A percentile compares a stretch with the other conserved stretches of the same genome.
phyloP scores from a whole-genome alignment of 352 stramenopile species.

The Phytophthora brassicae region DNA sequence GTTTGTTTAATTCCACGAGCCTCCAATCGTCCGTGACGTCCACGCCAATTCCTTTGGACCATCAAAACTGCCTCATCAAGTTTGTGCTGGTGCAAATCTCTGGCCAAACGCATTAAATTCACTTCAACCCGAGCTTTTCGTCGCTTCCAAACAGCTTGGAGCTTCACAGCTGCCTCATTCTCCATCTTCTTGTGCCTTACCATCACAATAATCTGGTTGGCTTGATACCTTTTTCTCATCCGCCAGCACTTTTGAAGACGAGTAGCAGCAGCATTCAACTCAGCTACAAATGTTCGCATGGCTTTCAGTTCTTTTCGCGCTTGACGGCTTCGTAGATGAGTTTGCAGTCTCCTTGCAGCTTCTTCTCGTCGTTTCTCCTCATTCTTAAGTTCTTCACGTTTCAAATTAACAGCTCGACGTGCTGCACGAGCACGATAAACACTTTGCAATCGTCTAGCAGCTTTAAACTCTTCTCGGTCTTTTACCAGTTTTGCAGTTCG shows the following conservation, averaged over 20 bases:
- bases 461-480: conserved; percentile 42
- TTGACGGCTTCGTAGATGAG: conserved; percentile 36
- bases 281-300: conserved; percentile 27
- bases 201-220: conserved; percentile 44
- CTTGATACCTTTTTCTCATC: conserved; percentile 40
- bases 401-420: conserved; percentile 35
- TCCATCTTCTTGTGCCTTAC: conserved; percentile 37
- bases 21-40: conserved; percentile 33
- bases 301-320: conserved; percentile 40
- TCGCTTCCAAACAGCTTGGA: conserved; percentile 64
- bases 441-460: conserved; percentile 65
- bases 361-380: conserved; percentile 35
- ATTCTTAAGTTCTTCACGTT: conserved; percentile 39
- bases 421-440: conserved; percentile 52
- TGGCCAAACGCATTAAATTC: conserved; percentile 43
- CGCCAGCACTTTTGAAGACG: conserved; percentile 63
- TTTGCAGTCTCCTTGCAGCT: conserved; percentile 49
- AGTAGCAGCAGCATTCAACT: conserved; percentile 36
- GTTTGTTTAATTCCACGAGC: conserved; percentile 33
- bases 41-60: conserved; percentile 57
- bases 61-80: conserved; percentile 35
- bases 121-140: conserved; percentile 46
- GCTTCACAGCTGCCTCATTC: conserved; percentile 45
- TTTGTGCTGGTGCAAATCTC: conserved; percentile 40
- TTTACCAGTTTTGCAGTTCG: conserved; percentile 32